A percentile compares a stretch with the other conserved stretches of the same genome.
These are phyloP conservation scores for Phanerochaete sordida DNA, from an alignment of 768 basidiomycete genomes.

Conservation along the genomic window DNA sequence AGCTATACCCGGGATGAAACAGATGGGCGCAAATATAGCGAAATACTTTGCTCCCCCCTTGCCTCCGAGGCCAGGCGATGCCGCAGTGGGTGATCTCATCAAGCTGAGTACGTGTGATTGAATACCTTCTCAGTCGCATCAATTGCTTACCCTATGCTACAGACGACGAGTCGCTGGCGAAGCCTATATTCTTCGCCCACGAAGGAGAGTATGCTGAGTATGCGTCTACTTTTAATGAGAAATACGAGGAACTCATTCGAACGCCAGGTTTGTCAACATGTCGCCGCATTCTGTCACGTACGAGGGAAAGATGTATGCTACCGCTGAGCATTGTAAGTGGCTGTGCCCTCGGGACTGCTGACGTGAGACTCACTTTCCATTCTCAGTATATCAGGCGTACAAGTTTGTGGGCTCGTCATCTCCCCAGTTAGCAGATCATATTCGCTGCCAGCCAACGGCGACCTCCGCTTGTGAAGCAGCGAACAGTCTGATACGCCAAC, in stretches of 20 bases:
- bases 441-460: constrained; percentile 61
- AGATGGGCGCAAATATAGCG: no score
- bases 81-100: no score
- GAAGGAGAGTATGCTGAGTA: no score
- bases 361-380: neutral
- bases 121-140: neutral
- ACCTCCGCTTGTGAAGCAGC: constrained; percentile 62
- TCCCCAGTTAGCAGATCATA: constrained; percentile 64
- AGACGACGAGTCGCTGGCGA: no score
- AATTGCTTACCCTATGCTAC: neutral
- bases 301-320: neutral
- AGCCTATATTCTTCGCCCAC: no score
- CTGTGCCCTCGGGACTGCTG: neutral
- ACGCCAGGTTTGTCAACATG: neutral
- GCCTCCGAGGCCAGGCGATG: no score
- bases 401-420: constrained; percentile 23
- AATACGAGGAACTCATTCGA: no score
- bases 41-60: no score
- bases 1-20: no score
- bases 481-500: constrained; percentile 54
- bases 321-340: neutral
- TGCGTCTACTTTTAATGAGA: no score
- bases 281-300: neutral
- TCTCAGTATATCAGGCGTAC: neutral
- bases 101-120: no score